A percentile compares a stretch with the other conserved stretches of the same genome.
Conservation (phyloP, 2,329 filamentous ascomycete genomes). For the Alternaria sp. region DNA sequence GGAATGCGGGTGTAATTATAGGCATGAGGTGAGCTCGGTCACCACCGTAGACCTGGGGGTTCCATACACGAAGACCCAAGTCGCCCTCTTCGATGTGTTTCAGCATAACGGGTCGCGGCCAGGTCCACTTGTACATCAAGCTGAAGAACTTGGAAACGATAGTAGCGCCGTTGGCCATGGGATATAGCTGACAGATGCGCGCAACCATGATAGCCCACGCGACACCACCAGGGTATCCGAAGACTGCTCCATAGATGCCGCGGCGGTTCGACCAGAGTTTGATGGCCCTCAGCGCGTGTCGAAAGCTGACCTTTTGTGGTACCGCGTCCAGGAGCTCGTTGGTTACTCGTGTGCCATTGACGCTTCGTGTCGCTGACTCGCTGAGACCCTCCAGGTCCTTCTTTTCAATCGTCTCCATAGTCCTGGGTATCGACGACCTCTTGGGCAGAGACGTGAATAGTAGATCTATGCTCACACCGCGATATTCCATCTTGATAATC, state of each 20-base stretch:
- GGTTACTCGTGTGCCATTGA: slow-evolving; percentile 94
- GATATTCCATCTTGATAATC: slow-evolving; percentile 96
- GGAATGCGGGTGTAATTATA: slow-evolving; percentile 96
- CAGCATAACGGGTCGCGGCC: slow-evolving; percentile 91
- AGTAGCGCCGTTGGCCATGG: slow-evolving; percentile 86
- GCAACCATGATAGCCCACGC: slow-evolving; percentile 99
- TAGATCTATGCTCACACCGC: slow-evolving; percentile 91
- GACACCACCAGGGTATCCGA: slow-evolving; percentile 95
- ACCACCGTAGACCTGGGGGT: slow-evolving; percentile 83
- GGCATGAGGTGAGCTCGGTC: slow-evolving; percentile 95
- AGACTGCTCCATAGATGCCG: slow-evolving; percentile 94
- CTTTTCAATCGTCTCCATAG: slow-evolving; percentile 82
- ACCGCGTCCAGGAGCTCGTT: slow-evolving; percentile 91
- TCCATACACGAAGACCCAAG: slow-evolving; percentile 89
- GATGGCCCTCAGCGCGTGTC: slow-evolving; percentile 86
- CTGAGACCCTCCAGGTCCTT: slow-evolving; percentile 85
- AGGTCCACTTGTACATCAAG: slow-evolving; percentile 89
- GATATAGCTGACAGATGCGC: slow-evolving; percentile 94
- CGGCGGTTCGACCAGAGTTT: slow-evolving; percentile 96
- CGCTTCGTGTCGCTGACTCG: slow-evolving; percentile 83
- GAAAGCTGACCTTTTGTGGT: slow-evolving; percentile 88
- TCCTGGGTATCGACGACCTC: slow-evolving; percentile 56
- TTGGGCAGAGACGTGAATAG: slow-evolving; percentile 66
- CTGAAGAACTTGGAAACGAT: slow-evolving; percentile 95
- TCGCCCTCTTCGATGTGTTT: slow-evolving; percentile 87